Evolutionary conservation across 257 asterid species (phyloP).

Genomic region (Solanum sparsipilum): DNA sequence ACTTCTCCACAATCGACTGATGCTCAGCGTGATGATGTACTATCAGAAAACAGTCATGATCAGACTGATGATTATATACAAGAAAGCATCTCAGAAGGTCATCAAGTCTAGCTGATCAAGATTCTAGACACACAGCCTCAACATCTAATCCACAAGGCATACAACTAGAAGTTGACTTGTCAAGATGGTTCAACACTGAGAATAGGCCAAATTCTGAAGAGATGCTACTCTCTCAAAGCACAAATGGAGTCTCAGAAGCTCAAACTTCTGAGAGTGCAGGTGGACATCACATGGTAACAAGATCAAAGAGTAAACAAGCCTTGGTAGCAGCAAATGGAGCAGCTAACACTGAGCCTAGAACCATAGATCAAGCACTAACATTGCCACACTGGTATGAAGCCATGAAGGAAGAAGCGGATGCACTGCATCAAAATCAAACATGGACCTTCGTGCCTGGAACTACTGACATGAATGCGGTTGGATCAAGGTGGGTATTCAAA

Average conservation of each 20-base stretch:
- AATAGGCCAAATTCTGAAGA: too few species aligned
- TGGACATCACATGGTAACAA: too few species aligned
- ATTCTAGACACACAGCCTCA: not conserved
- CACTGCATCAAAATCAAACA: not conserved
- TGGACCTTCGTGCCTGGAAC: not conserved
- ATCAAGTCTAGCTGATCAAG: not conserved
- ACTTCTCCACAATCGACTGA: not conserved
- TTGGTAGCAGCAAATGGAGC: not conserved
- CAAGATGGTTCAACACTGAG: too few species aligned
- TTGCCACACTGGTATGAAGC: not conserved
- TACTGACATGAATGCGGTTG: not conserved
- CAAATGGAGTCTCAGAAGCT: too few species aligned
- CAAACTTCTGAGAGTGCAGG: too few species aligned
- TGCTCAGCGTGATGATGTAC: not conserved
- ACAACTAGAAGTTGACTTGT: too few species aligned
- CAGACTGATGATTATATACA: not conserved
- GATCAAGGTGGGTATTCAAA: not conserved
- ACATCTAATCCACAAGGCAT: not conserved
- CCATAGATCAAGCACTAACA: not conserved
- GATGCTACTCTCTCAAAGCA: too few species aligned
- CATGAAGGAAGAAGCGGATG: not conserved
- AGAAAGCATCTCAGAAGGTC: not conserved
- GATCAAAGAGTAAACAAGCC: too few species aligned
- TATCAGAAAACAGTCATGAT: not conserved
- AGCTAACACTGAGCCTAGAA: not conserved